Base-by-base conservation (phyloP, 2,329 filamentous ascomycete species). In the Harringtonia lauricola region DNA sequence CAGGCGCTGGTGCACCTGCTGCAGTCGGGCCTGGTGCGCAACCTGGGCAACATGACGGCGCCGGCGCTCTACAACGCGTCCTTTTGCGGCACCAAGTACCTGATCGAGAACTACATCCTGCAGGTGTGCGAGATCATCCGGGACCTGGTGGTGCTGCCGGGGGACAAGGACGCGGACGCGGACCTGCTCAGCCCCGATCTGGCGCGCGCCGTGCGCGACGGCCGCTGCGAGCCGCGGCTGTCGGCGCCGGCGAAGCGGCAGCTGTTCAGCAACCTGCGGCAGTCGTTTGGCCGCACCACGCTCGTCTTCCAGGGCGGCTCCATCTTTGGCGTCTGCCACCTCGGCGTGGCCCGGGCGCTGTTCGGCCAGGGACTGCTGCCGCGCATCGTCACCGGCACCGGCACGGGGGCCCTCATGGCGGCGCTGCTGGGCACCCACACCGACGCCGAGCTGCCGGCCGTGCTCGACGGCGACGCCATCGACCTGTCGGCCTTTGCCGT, bases 101-200 rank as follows among this genome's bases (percentile, higher is more conserved):
- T 95, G 39, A 94, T 95, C 49, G 88, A 95, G 57, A 85, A 94
- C 60, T 95, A 95, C 57, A 81, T 94, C 49, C 80, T 81, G 1
- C 81, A 90, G 57, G 81, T 94, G 30, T 83, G 83, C n/a, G 76
- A 83, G 46, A 83, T 86, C 2, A 78, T 95, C 43, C 76, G 85
- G 48, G 81, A 89, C 55, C 81, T 95, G 31, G 81, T 80, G 24
- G 65, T 60, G 18, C 70, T 86, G 42, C 79, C 83, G 18, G 81
- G 76, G 7, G 24, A 39, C 3, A 36, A 4, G 3, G 37, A 24
- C 3, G 33, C 41, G n/a, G 34, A 6, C 15, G 26, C 4, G 17
- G 17, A 26, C 29, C 36, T 45, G 12, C 9, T 49, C 17, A 45
- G 43, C 37, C 42, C 46, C n/a, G 49, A 49, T 13, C 44, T 52